These are phyloP conservation scores for Anthoceros angustus DNA, from an alignment of 225 moss, liverwort and hornwort genomes.

Conservation along the genomic window DNA sequence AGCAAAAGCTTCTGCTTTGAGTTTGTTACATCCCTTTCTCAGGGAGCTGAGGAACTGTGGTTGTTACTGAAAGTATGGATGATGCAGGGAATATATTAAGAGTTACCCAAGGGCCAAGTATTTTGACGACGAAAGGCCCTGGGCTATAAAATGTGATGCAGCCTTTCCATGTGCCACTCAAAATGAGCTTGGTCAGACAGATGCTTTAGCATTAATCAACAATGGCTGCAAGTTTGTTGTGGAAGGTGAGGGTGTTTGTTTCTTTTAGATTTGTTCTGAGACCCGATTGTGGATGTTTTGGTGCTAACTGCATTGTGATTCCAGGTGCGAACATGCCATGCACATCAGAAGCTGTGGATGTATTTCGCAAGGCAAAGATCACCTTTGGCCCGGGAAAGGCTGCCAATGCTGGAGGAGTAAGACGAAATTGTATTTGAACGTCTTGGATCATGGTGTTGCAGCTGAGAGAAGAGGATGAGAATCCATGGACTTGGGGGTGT, in stretches of 20 bases:
- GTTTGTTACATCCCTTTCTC: not conserved
- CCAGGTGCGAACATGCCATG: constrained; percentile 99
- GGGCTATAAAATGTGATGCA: constrained; percentile 91
- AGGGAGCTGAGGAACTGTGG: not conserved
- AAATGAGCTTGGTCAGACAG: constrained; percentile 94
- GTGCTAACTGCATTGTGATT: not conserved
- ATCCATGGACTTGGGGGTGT: no score
- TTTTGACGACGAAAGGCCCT: constrained; percentile 89
- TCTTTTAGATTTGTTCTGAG: not conserved
- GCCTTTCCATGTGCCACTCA: constrained; percentile 98
- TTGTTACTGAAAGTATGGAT: constrained; percentile 5
- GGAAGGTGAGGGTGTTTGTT: constrained; percentile 19
- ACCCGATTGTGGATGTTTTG: constrained; percentile 20
- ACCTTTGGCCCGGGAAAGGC: constrained; percentile 97
- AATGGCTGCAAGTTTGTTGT: constrained; percentile 76
- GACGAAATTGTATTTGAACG: no score
- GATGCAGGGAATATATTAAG: constrained; percentile 51
- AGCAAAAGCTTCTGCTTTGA: no score
- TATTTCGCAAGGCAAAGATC: constrained; percentile 90
- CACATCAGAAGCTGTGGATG: constrained; percentile 79
- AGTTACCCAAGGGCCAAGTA: constrained; percentile 71
- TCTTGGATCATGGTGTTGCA: no score
- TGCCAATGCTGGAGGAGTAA: constrained; percentile 98
- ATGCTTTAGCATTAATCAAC: constrained; percentile 88
- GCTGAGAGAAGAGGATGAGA: no score